phyloP scores from a whole-genome alignment of 441 rosid genomes.

The Mallotus japonicus region DNA sequence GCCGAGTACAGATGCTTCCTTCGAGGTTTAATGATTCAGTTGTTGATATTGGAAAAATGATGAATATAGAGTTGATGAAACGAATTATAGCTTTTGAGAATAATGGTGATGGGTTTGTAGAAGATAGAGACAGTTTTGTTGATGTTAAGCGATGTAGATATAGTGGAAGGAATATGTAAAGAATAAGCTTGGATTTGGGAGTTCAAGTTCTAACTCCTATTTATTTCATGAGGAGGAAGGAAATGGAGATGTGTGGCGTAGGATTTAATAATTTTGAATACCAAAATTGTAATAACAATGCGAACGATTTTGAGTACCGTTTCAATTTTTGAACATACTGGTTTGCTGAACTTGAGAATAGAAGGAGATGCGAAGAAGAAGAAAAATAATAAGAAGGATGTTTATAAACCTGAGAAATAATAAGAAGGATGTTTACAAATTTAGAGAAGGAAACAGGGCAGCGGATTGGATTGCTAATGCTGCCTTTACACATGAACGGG shows the following conservation, averaged over 20 bases:
- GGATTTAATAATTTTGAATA: slow-evolving; percentile 32
- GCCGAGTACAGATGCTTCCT: slow-evolving; percentile 51
- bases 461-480: too few species aligned
- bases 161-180: slow-evolving; percentile 20
- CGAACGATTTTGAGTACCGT: slow-evolving; percentile 32
- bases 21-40: slow-evolving; percentile 54
- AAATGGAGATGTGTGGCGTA: slow-evolving; percentile 29
- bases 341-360: slow-evolving; percentile 33
- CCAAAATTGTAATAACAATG: slow-evolving; percentile 7
- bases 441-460: too few species aligned
- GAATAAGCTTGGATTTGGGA: slow-evolving; percentile 30
- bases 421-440: too few species aligned
- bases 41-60: slow-evolving; percentile 32
- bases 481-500: too few species aligned
- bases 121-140: slow-evolving; percentile 31
- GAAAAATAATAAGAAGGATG: slow-evolving; percentile 39
- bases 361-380: slow-evolving; percentile 38
- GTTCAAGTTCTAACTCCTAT: slow-evolving; percentile 29
- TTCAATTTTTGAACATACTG: slow-evolving; percentile 24
- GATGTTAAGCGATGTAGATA: slow-evolving; percentile 19
- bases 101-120: slow-evolving; percentile 17
- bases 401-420: slow-evolving; percentile 73
- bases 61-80: slow-evolving; percentile 27
- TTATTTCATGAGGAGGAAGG: slow-evolving; percentile 31
- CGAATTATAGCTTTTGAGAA: slow-evolving; percentile 38